Evolutionary conservation across 495 filamentous ascomycete species (phyloP).

Genomic region (Aspergillus hancockii): DNA sequence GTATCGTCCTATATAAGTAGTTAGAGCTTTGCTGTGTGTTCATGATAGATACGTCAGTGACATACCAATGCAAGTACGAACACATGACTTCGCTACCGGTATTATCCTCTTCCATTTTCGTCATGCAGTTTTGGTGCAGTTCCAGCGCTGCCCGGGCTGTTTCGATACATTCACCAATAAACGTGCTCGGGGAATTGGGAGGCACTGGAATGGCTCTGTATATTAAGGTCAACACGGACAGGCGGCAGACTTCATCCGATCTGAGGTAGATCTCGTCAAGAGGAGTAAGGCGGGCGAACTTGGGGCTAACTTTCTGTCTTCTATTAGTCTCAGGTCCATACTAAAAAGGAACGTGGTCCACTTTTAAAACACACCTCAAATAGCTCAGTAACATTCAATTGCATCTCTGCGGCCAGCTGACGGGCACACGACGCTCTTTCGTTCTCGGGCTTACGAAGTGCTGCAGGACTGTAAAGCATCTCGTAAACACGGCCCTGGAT

Average conservation of each 20-base stretch:
- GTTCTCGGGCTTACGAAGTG: slow-evolving; percentile 48
- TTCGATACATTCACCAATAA: slow-evolving; percentile 61
- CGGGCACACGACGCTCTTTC: slow-evolving; percentile 41
- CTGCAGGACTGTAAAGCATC: slow-evolving; percentile 61
- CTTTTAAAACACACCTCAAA: slow-evolving; percentile 29
- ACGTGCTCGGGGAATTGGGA: slow-evolving; percentile 43
- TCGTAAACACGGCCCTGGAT: slow-evolving; percentile 62
- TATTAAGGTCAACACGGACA: slow-evolving; percentile 56
- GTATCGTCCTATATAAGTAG: slow-evolving; percentile 51
- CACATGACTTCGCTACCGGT: slow-evolving; percentile 38
- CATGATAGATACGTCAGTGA: background rate
- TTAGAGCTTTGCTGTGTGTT: slow-evolving; percentile 12
- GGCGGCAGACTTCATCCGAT: slow-evolving; percentile 57
- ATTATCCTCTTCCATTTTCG: slow-evolving; percentile 45
- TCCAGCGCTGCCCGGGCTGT: slow-evolving; percentile 56
- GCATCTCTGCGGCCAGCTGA: slow-evolving; percentile 36
- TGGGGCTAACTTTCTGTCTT: background rate
- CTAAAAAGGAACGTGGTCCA: background rate
- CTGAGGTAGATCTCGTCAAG: slow-evolving; percentile 50
- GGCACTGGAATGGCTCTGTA: slow-evolving; percentile 61
- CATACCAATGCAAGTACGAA: slow-evolving; percentile 65
- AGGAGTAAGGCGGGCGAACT: background rate
- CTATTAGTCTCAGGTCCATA: slow-evolving; percentile 5
- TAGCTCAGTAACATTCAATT: slow-evolving; percentile 31
- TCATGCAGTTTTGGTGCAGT: slow-evolving; percentile 53